phyloP scores from a whole-genome alignment of 192 early-diverging fungal genomes.

The Entomortierella beljakovae region DNA sequence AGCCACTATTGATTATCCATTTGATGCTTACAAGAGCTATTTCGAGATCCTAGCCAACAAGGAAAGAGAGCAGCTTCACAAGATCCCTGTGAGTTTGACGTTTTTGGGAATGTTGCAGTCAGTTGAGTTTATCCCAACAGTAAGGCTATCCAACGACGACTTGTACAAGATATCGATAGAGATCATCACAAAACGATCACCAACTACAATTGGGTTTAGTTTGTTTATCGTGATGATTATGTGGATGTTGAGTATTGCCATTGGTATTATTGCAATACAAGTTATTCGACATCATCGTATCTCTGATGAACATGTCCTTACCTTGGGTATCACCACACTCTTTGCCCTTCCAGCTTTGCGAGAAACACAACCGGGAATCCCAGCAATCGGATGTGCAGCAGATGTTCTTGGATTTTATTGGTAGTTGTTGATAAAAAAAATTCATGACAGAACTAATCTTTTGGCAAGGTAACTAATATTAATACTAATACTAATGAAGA shows the following conservation, averaged over 20 bases:
- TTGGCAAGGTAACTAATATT: too few species aligned
- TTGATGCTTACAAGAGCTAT: constrained; percentile 60
- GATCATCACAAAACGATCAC: constrained; percentile 55
- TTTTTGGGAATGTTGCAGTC: constrained; percentile 58
- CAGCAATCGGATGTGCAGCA: constrained; percentile 57
- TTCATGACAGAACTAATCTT: too few species aligned
- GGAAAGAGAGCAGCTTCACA: constrained; percentile 39
- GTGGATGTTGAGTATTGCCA: constrained; percentile 57
- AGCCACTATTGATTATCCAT: constrained; percentile 60
- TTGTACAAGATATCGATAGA: constrained; percentile 52
- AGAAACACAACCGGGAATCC: constrained; percentile 57
- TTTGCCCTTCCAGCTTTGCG: constrained; percentile 53
- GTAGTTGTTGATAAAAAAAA: too few species aligned
- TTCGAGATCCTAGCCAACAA: constrained; percentile 58
- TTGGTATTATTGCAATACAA: constrained; percentile 60
- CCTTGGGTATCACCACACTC: constrained; percentile 56
- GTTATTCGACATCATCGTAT: constrained; percentile 48
- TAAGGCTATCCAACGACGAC: constrained; percentile 15
- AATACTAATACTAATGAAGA: too few species aligned
- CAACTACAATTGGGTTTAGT: constrained; percentile 60
- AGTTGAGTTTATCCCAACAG: constrained; percentile 55
- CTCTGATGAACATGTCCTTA: constrained; percentile 57
- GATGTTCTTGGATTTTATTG: constrained; percentile 62
- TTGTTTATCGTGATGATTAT: constrained; percentile 61
- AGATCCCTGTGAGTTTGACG: constrained; percentile 56